A percentile compares a stretch with the other conserved stretches of the same genome.
Conservation (phyloP, 495 filamentous ascomycete genomes). For the Hapsidospora chrysogenum region DNA sequence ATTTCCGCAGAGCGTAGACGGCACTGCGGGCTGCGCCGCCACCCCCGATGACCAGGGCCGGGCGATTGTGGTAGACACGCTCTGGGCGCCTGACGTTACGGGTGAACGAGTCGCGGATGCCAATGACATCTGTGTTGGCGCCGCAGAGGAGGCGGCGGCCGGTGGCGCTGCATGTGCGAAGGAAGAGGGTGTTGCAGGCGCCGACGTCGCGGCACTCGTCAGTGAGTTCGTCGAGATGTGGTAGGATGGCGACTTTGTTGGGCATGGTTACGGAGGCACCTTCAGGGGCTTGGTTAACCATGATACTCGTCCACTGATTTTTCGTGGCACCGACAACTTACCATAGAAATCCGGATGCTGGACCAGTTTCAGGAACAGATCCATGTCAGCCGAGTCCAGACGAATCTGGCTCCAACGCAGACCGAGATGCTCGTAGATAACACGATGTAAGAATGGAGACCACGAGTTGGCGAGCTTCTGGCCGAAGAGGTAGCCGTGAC, state of each 20-base stretch:
- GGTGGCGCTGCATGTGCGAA: conserved; percentile 23
- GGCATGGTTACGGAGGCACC: conserved; percentile 64
- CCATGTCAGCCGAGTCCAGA: conserved; percentile 34
- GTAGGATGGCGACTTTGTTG: conserved; percentile 53
- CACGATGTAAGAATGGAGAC: conserved; percentile 51
- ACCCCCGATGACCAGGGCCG: conserved; percentile 45
- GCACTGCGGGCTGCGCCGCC: conserved; percentile 56
- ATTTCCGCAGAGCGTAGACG: conserved; percentile 50
- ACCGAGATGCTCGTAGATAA: conserved; percentile 39
- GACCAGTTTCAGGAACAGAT: conserved; percentile 14
- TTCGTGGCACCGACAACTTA: no score
- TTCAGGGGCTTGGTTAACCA: conserved; percentile 9
- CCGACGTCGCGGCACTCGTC: conserved; percentile 50
- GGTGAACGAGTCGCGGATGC: conserved; percentile 49
- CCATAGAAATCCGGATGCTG: conserved; percentile 18
- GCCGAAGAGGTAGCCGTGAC: conserved; percentile 38
- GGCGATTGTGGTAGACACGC: conserved; percentile 30
- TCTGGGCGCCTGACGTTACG: conserved; percentile 30
- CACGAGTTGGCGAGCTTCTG: conserved; percentile 43
- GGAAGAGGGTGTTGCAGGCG: conserved; percentile 60
- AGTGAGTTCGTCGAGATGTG: conserved; percentile 49
- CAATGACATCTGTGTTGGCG: conserved; percentile 63
- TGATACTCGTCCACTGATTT: no score
- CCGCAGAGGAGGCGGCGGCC: conserved; percentile 36
- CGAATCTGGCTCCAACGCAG: conserved; percentile 47